A percentile compares a stretch with the other conserved stretches of the same genome.
Conservation (phyloP, 352 stramenopile species). For the Globisporangium carolinianum region DNA sequence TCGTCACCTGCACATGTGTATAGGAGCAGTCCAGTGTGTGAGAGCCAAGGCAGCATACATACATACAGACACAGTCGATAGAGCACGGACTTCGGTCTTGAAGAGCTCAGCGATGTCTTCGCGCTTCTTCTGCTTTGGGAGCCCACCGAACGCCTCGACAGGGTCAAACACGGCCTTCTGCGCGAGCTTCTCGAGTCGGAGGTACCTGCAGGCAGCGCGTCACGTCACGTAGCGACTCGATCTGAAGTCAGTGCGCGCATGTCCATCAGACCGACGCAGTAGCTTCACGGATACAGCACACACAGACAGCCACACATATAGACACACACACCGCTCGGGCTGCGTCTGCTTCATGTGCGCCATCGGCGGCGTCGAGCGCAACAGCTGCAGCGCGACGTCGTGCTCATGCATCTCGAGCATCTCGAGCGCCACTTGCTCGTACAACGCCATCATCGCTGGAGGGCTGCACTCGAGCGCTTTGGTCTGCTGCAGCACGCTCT, state of each 20-base stretch:
- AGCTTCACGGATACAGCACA: background rate
- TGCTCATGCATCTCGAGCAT: constrained; percentile 81
- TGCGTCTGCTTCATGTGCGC: constrained; percentile 39
- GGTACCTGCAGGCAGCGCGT: constrained; percentile 23
- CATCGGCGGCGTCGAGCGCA: constrained; percentile 43
- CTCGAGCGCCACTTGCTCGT: constrained; percentile 86
- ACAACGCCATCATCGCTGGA: constrained; percentile 76
- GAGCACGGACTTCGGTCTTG: constrained; percentile 41
- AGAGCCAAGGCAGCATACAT: background rate
- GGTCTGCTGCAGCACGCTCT: constrained; percentile 87
- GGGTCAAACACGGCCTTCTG: constrained; percentile 63
- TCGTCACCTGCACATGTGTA: constrained; percentile 17
- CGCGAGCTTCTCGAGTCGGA: constrained; percentile 70
- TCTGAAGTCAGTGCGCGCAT: too few relatives aligned
- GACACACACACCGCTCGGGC: constrained; percentile 31
- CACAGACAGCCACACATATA: background rate
- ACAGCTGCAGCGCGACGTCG: constrained; percentile 68
- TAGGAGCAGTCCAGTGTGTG: background rate
- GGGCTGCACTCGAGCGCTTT: constrained; percentile 57
- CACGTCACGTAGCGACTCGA: background rate
- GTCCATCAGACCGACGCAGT: too few relatives aligned
- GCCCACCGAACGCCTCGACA: constrained; percentile 52
- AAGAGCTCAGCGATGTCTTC: constrained; percentile 75
- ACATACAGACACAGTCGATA: background rate
- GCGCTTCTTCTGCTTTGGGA: constrained; percentile 73